These are phyloP conservation scores for Candida vartiovaarae DNA, from an alignment of 805 yeast species.

Conservation along the genomic window DNA sequence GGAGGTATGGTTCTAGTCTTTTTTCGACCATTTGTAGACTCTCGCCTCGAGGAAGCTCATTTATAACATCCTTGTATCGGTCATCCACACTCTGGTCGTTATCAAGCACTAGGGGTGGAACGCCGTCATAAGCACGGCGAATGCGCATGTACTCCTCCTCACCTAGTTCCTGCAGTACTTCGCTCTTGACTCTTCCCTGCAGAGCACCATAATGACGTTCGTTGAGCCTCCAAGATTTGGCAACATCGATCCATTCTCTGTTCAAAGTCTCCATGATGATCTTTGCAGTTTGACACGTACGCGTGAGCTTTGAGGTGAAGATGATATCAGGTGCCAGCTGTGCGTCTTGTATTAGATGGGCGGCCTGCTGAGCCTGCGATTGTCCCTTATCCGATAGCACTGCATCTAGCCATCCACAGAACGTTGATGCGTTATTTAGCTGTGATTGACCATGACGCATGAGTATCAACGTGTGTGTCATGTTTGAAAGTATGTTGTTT, in stretches of 20 bases:
- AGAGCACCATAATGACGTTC: slow-evolving; percentile 81
- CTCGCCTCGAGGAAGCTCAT: slow-evolving; percentile 62
- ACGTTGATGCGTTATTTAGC: slow-evolving; percentile 67
- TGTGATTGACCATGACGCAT: slow-evolving; percentile 82
- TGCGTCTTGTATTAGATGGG: slow-evolving; percentile 46
- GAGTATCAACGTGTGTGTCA: slow-evolving; percentile 38
- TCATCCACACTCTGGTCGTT: slow-evolving; percentile 25
- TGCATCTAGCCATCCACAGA: slow-evolving; percentile 86
- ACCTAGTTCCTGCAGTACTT: slow-evolving; percentile 59
- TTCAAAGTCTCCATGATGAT: slow-evolving; percentile 53
- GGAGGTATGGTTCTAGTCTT: slow-evolving; percentile 54
- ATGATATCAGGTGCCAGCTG: slow-evolving; percentile 49
- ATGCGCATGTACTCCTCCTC: slow-evolving; percentile 67
- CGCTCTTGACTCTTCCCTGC: slow-evolving; percentile 72
- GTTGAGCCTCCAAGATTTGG: slow-evolving; percentile 72
- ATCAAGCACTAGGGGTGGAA: slow-evolving; percentile 47
- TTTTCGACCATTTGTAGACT: slow-evolving; percentile 65
- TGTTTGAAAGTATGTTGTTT: neutral
- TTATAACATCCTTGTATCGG: slow-evolving; percentile 26
- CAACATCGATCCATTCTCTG: slow-evolving; percentile 43
- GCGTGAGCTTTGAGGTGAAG: slow-evolving; percentile 62
- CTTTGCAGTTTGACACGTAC: slow-evolving; percentile 71
- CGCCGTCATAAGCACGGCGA: slow-evolving; percentile 74
- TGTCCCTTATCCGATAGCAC: slow-evolving; percentile 59
- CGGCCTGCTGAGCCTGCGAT: slow-evolving; percentile 61